These are phyloP conservation scores for Trapa bicornis DNA, from an alignment of 345 rosid species.

Conservation along the genomic window DNA sequence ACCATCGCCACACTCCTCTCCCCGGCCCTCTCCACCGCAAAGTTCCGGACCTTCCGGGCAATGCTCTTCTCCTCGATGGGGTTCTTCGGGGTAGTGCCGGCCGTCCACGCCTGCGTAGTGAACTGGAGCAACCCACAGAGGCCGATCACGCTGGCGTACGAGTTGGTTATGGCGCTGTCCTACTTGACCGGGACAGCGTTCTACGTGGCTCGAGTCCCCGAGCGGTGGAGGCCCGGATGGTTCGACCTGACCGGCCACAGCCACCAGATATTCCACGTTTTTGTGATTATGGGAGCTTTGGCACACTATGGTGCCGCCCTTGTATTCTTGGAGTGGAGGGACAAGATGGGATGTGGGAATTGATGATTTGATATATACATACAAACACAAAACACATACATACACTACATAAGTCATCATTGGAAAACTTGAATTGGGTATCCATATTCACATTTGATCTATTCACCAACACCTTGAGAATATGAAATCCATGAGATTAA, in stretches of 20 bases:
- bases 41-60: constrained; percentile 54
- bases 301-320: constrained; percentile 83
- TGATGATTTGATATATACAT: neutral
- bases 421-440: too few species aligned
- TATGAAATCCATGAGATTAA: too few species aligned
- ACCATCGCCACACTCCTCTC: constrained; percentile 53
- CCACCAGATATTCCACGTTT: constrained; percentile 79
- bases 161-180: constrained; percentile 62
- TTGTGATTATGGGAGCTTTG: constrained; percentile 80
- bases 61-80: constrained; percentile 71
- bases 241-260: constrained; percentile 81
- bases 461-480: too few species aligned
- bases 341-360: constrained; percentile 33
- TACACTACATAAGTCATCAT: too few species aligned
- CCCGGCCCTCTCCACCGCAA: constrained; percentile 44
- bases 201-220: constrained; percentile 65
- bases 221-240: constrained; percentile 73
- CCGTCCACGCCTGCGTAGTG: constrained; percentile 40
- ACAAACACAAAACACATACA: neutral
- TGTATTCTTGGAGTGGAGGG: constrained; percentile 66
- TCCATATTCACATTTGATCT: too few species aligned
- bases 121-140: constrained; percentile 73
- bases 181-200: constrained; percentile 62
- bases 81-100: constrained; percentile 60
- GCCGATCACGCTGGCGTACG: constrained; percentile 41